phyloP scores from a whole-genome alignment of 2,329 filamentous ascomycete genomes.

The Aspergillus hiratsukae region DNA sequence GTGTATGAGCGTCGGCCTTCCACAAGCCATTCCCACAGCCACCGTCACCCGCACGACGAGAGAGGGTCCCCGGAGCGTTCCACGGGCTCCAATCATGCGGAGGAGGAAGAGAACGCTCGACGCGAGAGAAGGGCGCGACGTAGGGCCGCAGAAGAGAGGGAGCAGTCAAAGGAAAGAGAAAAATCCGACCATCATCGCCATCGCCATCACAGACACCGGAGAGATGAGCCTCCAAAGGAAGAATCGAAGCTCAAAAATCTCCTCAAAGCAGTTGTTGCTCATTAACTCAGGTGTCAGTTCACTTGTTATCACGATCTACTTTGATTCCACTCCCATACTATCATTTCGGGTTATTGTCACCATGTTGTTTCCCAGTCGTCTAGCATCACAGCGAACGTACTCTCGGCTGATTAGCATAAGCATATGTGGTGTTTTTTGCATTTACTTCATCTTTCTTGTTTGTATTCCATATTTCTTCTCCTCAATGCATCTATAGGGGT shows the following conservation, averaged over 20 bases:
- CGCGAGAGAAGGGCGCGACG: conserved; percentile 21
- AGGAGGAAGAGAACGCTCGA: conserved; percentile 26
- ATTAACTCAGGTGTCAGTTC: conserved; percentile 13
- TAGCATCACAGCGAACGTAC: background rate
- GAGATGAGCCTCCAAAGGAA: conserved; percentile 25
- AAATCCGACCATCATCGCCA: conserved; percentile 19
- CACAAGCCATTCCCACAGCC: conserved; percentile 24
- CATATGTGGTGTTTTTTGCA: background rate
- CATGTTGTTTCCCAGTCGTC: background rate
- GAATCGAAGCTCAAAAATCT: conserved; percentile 28
- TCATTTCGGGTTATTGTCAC: conserved; percentile 11
- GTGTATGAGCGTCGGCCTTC: conserved; percentile 30
- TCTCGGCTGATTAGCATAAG: background rate
- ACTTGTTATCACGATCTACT: background rate
- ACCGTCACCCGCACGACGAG: conserved; percentile 23
- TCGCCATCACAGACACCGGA: conserved; percentile 25
- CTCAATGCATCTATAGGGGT: background rate
- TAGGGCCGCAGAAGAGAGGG: conserved; percentile 14
- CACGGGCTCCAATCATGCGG: conserved; percentile 23
- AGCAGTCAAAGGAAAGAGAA: conserved; percentile 14
- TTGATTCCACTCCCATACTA: conserved; percentile 8
- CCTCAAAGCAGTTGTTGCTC: conserved; percentile 26
- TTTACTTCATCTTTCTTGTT: background rate
- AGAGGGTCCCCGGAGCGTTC: conserved; percentile 22
- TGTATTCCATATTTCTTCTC: background rate